A percentile compares a stretch with the other conserved stretches of the same genome.
These are phyloP conservation scores for Prunus fruticosa DNA, from an alignment of 306 rosid genomes.

Conservation along the genomic window DNA sequence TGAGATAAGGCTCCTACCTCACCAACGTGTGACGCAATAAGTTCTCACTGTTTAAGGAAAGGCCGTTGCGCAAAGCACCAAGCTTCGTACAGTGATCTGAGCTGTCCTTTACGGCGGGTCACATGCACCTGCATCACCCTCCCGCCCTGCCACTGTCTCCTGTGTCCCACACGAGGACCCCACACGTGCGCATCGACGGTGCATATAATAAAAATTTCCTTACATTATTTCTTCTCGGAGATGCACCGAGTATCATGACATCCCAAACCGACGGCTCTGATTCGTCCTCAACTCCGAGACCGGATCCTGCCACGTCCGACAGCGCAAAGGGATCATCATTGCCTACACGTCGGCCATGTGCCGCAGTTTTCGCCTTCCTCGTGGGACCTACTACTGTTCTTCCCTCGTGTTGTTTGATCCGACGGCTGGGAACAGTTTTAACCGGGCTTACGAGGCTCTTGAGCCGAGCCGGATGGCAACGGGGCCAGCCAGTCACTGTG, in stretches of 20 bases:
- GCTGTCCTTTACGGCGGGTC: conserved; percentile 32
- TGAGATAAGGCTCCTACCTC: background rate
- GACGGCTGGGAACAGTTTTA: background rate
- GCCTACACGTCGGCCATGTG: conserved; percentile 41
- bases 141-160: background rate
- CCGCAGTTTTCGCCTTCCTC: conserved; percentile 10
- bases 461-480: background rate
- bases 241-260: background rate
- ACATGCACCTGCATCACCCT: conserved; percentile 21
- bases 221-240: too few relatives aligned
- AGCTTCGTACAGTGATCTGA: background rate
- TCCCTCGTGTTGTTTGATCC: background rate
- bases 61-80: conserved; percentile 22
- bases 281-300: conserved; percentile 13
- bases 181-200: background rate
- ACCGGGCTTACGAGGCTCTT: background rate
- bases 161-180: background rate
- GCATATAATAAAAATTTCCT: background rate
- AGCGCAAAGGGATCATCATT: background rate
- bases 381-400: conserved; percentile 9
- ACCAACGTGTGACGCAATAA: conserved; percentile 8
- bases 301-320: conserved; percentile 19
- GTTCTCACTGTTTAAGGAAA: background rate
- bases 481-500: background rate
- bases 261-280: conserved; percentile 11